A percentile compares a stretch with the other conserved stretches of the same genome.
Evolutionary conservation across 345 rosid genomes (phyloP).

Genomic region (Camelina hispida): DNA sequence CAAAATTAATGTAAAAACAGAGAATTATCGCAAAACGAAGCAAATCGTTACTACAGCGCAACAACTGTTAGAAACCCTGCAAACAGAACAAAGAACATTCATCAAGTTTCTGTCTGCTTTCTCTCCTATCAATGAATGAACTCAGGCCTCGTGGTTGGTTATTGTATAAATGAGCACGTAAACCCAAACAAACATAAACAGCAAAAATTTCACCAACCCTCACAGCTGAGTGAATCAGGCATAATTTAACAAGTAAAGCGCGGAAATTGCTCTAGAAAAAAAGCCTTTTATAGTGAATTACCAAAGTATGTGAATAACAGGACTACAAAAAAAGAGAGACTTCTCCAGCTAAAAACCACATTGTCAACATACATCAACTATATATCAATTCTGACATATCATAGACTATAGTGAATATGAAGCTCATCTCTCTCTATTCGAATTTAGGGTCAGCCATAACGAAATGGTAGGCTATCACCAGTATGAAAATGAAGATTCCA

Average conservation of each 20-base stretch:
- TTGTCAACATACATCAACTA: not conserved
- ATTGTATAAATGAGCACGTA: not conserved
- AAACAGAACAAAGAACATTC: not conserved
- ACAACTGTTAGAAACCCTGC: slow-evolving; percentile 8
- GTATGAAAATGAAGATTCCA: slow-evolving; percentile 70
- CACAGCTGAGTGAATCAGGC: not conserved
- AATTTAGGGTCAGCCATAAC: slow-evolving; percentile 83
- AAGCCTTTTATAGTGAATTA: slow-evolving; percentile 5
- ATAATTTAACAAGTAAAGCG: not conserved
- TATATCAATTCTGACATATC: no score
- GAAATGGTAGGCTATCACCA: slow-evolving; percentile 85
- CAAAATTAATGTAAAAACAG: slow-evolving; percentile 25
- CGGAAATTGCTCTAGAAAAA: not conserved
- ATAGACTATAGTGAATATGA: not conserved
- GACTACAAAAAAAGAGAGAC: not conserved
- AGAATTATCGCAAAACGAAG: slow-evolving; percentile 8
- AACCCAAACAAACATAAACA: not conserved
- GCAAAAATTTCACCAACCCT: not conserved
- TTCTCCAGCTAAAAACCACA: slow-evolving; percentile 9
- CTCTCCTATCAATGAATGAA: no score
- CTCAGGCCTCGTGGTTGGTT: not conserved
- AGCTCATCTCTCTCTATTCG: slow-evolving; percentile 54
- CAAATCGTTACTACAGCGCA: not conserved
- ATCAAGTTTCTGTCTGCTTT: no score
- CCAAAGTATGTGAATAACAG: not conserved